Evolutionary conservation across 495 filamentous ascomycete species (phyloP).

Genomic region (Venustampulla echinocandica): DNA sequence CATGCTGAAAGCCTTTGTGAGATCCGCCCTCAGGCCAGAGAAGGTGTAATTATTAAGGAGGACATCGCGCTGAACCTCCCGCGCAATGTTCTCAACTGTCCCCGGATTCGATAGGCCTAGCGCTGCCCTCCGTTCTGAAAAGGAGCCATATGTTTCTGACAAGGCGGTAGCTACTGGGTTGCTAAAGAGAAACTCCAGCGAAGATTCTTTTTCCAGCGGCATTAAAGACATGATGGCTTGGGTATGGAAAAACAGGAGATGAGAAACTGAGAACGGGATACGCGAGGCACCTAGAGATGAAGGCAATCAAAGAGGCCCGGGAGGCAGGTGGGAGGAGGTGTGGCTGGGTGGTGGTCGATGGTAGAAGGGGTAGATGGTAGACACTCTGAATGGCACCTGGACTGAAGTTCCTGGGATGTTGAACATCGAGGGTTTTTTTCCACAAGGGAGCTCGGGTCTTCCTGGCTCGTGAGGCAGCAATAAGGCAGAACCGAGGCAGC

Average conservation of each 20-base stretch:
- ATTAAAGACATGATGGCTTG: conserved; percentile 17
- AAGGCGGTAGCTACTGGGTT: conserved; percentile 63
- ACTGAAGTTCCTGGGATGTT: background rate
- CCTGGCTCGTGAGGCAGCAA: background rate
- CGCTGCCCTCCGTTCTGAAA: conserved; percentile 74
- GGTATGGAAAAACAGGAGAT: background rate
- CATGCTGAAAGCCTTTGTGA: conserved; percentile 91
- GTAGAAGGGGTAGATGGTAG: background rate
- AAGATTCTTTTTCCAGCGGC: conserved; percentile 36
- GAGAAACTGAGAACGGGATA: too few relatives aligned
- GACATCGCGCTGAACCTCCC: conserved; percentile 91
- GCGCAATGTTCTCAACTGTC: conserved; percentile 79
- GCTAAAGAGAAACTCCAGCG: conserved; percentile 57
- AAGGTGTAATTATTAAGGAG: conserved; percentile 94
- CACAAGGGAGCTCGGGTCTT: background rate
- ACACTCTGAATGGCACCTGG: conserved; percentile 7
- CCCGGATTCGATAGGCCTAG: conserved; percentile 89
- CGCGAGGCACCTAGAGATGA: too few relatives aligned
- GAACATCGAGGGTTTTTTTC: conserved; percentile 7
- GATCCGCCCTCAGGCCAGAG: conserved; percentile 84
- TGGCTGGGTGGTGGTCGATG: background rate
- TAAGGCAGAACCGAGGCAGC: background rate
- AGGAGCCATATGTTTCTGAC: conserved; percentile 70
- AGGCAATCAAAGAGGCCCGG: background rate
- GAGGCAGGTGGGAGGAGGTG: background rate